phyloP scores from a whole-genome alignment of 257 asterid species.

The Echites panduratus region DNA sequence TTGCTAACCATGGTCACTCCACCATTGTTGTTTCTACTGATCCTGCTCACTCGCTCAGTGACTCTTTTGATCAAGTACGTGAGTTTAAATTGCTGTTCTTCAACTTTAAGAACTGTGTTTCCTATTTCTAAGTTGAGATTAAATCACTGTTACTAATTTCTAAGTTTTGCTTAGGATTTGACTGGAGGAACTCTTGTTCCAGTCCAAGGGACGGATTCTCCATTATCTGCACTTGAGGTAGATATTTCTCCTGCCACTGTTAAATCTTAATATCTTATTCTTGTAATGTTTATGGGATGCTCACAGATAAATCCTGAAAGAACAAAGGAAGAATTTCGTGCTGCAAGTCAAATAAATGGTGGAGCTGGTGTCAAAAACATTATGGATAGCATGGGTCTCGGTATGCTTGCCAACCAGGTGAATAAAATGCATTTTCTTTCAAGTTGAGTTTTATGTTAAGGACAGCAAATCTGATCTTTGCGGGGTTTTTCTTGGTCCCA shows the following conservation, averaged over 20 bases:
- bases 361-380: slow-evolving; percentile 41
- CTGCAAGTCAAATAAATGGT: slow-evolving; percentile 31
- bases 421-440: slow-evolving; percentile 4
- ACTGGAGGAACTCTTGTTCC: slow-evolving; percentile 62
- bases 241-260: slow-evolving; percentile 4
- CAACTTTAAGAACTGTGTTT: neutral
- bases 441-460: neutral
- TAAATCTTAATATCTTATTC: slow-evolving; percentile 8
- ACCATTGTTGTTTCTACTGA: slow-evolving; percentile 65
- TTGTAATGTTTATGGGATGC: slow-evolving; percentile 8
- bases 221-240: slow-evolving; percentile 72
- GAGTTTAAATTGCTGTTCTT: neutral
- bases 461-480: neutral
- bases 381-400: slow-evolving; percentile 69
- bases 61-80: slow-evolving; percentile 70
- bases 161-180: slow-evolving; percentile 43
- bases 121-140: neutral
- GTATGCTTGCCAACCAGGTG: slow-evolving; percentile 59
- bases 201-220: slow-evolving; percentile 66
- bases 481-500: neutral
- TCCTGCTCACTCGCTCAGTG: slow-evolving; percentile 77
- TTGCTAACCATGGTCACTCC: slow-evolving; percentile 60
- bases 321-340: slow-evolving; percentile 45
- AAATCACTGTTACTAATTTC: neutral
- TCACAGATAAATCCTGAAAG: slow-evolving; percentile 59